phyloP scores from a whole-genome alignment of 805 yeast species.

The Ogataea thermomethanolica region DNA sequence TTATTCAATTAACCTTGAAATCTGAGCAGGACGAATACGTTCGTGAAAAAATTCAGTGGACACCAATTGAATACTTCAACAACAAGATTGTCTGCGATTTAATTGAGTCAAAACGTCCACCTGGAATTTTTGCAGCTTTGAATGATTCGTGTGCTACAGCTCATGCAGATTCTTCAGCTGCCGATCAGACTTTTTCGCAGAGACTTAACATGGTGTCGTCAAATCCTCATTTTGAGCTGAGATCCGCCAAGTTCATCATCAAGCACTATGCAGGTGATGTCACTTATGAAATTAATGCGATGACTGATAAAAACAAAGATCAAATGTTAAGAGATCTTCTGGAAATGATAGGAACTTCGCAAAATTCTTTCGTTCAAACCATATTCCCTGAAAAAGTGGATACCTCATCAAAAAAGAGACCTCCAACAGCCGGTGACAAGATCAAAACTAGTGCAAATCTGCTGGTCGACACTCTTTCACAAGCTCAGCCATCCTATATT shows the following conservation, averaged over 20 bases:
- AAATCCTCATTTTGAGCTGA: slow-evolving; percentile 84
- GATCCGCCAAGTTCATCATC: slow-evolving; percentile 82
- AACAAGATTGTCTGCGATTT: slow-evolving; percentile 95
- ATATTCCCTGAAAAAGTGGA: slow-evolving; percentile 67
- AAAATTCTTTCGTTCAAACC: slow-evolving; percentile 55
- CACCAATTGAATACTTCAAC: slow-evolving; percentile 94
- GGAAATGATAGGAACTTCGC: slow-evolving; percentile 70
- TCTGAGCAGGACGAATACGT: slow-evolving; percentile 98
- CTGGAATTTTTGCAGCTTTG: slow-evolving; percentile 93
- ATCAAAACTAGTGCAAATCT: slow-evolving; percentile 89
- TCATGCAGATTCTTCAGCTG: slow-evolving; percentile 94
- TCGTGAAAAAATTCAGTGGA: slow-evolving; percentile 93
- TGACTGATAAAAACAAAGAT: slow-evolving; percentile 97
- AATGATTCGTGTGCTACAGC: slow-evolving; percentile 98
- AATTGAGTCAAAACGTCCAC: slow-evolving; percentile 91
- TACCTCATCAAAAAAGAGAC: slow-evolving; percentile 67
- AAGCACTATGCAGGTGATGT: slow-evolving; percentile 99
- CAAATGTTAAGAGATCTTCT: slow-evolving; percentile 84
- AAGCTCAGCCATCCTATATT: slow-evolving; percentile 92
- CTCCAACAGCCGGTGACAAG: slow-evolving; percentile 95
- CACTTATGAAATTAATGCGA: slow-evolving; percentile 78
- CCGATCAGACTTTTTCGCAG: slow-evolving; percentile 94
- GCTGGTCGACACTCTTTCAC: slow-evolving; percentile 82
- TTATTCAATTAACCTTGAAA: slow-evolving; percentile 90
- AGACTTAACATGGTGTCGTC: slow-evolving; percentile 78